Conservation (phyloP, 2,329 filamentous ascomycete genomes). For the Penicillium sp. region DNA sequence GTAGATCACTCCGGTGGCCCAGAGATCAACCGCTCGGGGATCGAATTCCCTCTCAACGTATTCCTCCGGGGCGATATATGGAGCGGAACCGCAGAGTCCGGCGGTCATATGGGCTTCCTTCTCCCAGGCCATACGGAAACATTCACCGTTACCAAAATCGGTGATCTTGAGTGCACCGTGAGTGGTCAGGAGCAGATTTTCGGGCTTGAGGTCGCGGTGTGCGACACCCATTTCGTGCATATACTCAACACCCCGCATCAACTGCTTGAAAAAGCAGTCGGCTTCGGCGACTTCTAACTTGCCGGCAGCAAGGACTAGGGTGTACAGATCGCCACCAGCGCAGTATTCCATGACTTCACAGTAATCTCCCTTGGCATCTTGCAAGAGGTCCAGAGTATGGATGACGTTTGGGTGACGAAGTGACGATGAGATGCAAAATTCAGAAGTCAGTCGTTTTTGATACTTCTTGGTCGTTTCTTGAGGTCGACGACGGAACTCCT, state of each 20-base stretch:
- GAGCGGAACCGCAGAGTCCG: constrained; percentile 91
- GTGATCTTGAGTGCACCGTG: constrained; percentile 95
- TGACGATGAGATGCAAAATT: constrained; percentile 98
- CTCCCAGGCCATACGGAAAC: constrained; percentile 99
- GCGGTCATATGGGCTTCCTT: constrained; percentile 98
- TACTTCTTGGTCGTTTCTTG: constrained; percentile 97
- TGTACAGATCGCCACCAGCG: constrained; percentile 93
- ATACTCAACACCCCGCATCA: constrained; percentile 98
- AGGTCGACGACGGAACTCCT: constrained; percentile 91
- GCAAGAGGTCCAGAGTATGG: constrained; percentile 90
- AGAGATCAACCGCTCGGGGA: constrained; percentile 94
- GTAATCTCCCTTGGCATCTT: constrained; percentile 95
- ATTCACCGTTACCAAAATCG: constrained; percentile 98
- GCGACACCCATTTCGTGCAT: constrained; percentile 99
- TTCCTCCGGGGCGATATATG: constrained; percentile 96
- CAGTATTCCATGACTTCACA: constrained; percentile 99
- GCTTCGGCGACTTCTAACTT: constrained; percentile 88
- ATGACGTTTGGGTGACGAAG: constrained; percentile 97
- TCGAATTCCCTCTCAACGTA: constrained; percentile 96
- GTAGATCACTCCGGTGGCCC: constrained; percentile 98
- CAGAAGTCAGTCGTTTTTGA: constrained; percentile 92
- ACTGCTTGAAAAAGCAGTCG: constrained; percentile 98
- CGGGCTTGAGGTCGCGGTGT: constrained; percentile 93
- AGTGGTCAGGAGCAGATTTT: constrained; percentile 90
- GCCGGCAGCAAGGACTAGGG: constrained; percentile 82